These are phyloP conservation scores for Tritrichomonas foetus DNA, from an alignment of 208 protist genomes.

Conservation along the genomic window DNA sequence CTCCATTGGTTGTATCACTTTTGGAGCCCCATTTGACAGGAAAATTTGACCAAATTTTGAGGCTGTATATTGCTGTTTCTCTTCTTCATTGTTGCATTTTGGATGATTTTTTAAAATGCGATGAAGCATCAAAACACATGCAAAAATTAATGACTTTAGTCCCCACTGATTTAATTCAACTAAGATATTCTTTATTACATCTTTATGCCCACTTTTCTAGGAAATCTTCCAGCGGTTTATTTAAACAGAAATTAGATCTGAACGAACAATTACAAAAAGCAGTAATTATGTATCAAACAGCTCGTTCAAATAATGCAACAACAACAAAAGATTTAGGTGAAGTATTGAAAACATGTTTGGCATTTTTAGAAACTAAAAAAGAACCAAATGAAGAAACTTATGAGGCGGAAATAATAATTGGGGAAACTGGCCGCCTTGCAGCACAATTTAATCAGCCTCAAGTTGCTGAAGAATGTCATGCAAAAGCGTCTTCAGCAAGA, in stretches of 20 bases:
- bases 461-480: not conserved
- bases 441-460: not conserved
- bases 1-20: not conserved
- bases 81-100: not conserved
- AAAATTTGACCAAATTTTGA: not conserved
- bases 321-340: not conserved
- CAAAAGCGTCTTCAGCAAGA: not conserved
- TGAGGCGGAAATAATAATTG: not conserved
- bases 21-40: not conserved
- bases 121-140: conserved; percentile 24
- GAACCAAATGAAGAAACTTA: not conserved
- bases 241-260: conserved; percentile 6
- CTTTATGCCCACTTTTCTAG: not conserved
- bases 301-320: not conserved
- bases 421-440: not conserved
- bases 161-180: not conserved
- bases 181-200: not conserved
- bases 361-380: conserved; percentile 9
- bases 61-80: not conserved
- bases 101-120: not conserved
- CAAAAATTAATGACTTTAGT: conserved; percentile 18
- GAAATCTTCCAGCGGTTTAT: not conserved
- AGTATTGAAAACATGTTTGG: not conserved
- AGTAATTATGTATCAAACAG: conserved; percentile 11
- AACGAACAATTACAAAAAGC: conserved; percentile 41